These are phyloP conservation scores for Aspergillus sp. DNA, from an alignment of 2,329 filamentous ascomycete genomes.

Conservation along the genomic window DNA sequence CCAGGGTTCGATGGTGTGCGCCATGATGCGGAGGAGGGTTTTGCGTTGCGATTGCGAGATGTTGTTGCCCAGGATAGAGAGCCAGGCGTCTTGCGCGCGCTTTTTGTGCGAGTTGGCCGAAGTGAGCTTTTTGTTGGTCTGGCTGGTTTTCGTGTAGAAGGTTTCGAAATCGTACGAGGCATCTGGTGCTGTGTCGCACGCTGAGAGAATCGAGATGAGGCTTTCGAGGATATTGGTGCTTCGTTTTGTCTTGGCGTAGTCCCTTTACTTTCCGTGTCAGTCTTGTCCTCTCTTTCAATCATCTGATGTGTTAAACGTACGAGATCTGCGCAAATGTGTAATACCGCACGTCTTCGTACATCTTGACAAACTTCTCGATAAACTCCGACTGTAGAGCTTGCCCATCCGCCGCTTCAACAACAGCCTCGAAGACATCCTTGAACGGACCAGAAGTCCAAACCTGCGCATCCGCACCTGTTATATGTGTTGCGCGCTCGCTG, in stretches of 20 bases:
- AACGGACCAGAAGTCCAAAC: slow-evolving; percentile 64
- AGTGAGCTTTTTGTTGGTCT: slow-evolving; percentile 60
- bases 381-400: slow-evolving; percentile 63
- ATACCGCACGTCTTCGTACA: slow-evolving; percentile 77
- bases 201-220: slow-evolving; percentile 31
- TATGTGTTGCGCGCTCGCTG: slow-evolving; percentile 64
- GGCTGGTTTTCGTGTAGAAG: slow-evolving; percentile 43
- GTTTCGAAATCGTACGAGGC: slow-evolving; percentile 29
- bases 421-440: slow-evolving; percentile 51
- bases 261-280: slow-evolving; percentile 14
- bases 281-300: too few species aligned
- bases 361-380: slow-evolving; percentile 65
- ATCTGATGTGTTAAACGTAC: slow-evolving; percentile 41
- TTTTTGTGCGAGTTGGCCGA: slow-evolving; percentile 66
- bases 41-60: slow-evolving; percentile 70
- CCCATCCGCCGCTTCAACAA: slow-evolving; percentile 52
- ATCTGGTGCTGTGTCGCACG: slow-evolving; percentile 59
- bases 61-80: slow-evolving; percentile 60
- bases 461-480: slow-evolving; percentile 54
- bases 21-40: slow-evolving; percentile 63
- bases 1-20: slow-evolving; percentile 75
- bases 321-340: slow-evolving; percentile 68
- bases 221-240: slow-evolving; percentile 25
- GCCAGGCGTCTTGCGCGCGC: slow-evolving; percentile 78
- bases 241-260: slow-evolving; percentile 24